Base-by-base conservation (phyloP, 208 protist species). In the Leishmania amazonensis region DNA sequence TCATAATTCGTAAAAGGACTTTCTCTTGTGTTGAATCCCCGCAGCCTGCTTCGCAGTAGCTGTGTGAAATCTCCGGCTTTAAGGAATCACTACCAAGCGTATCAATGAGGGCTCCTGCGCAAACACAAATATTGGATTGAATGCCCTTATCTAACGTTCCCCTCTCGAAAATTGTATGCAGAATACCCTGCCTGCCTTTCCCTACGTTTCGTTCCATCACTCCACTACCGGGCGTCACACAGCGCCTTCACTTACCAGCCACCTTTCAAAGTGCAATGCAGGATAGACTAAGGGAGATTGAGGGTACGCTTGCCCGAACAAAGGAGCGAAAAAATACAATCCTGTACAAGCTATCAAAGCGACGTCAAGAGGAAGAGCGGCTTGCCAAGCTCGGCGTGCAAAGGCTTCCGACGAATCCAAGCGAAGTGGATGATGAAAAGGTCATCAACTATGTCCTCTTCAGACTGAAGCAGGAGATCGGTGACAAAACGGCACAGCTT, bases 271-370 rank as follows among this genome's bases (percentile, higher is more conserved):
- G 42, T 58, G 79, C 38, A 73, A 97, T 97, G 94, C 87, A 97
- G 78, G 92, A 97, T 70, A 81, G 89, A 38, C 77, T 95, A n/a
- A 75, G 88, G 5, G 92, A 97, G 84, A 97, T 97, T 35, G 92
- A 95, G 87, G 94, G 94, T 62, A 97, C 91, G 38, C 89, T 97
- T 65, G 92, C 94, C 58, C 87, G 94, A 9, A 93, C 90, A 58
- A 94, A 89, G 51, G 91, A 97, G 75, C 67, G 94, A 11, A 93
- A 96, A 79, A 94, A 92, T 54, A 97, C 94, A 7, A 90, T 97
- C 71, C 80, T 97, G 21, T 97, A 95, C 89, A 93, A 94, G 71
- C 75, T 93, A 62, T 76, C 86, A 17, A 93, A 95, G 80, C 84
- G 84, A 6, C 89, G 90, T 35, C 76, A 86, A 47, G 87, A 95